These are phyloP conservation scores for Parachaetomium inaequale DNA, from an alignment of 495 filamentous ascomycete genomes.

Conservation along the genomic window DNA sequence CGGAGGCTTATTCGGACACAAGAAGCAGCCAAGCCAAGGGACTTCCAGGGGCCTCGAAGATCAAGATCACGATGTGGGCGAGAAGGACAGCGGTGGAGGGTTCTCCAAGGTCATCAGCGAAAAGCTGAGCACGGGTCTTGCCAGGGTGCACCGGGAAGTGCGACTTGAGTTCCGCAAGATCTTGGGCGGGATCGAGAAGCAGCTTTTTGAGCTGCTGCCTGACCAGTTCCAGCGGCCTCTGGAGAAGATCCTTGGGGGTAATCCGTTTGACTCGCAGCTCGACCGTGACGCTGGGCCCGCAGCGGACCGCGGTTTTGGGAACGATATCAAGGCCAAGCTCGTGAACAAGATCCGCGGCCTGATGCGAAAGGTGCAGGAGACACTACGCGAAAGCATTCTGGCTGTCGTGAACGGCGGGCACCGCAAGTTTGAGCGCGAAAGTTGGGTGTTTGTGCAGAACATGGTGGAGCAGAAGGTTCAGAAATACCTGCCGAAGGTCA, in stretches of 20 bases:
- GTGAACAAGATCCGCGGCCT: slow-evolving; percentile 34
- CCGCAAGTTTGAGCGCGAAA: slow-evolving; percentile 37
- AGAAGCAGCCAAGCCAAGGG: slow-evolving; percentile 22
- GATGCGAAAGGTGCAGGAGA: slow-evolving; percentile 35
- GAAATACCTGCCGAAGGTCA: slow-evolving; percentile 37
- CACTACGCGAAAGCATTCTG: slow-evolving; percentile 34
- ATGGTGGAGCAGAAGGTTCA: slow-evolving; percentile 38
- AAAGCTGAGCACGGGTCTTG: slow-evolving; percentile 35
- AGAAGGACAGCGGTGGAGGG: slow-evolving; percentile 20
- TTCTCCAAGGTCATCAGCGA: slow-evolving; percentile 39
- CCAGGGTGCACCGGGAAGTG: slow-evolving; percentile 34
- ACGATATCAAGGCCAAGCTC: slow-evolving; percentile 35
- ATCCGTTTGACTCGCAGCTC: slow-evolving; percentile 35
- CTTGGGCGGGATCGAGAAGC: slow-evolving; percentile 34
- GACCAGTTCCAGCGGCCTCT: slow-evolving; percentile 33
- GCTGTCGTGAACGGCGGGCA: slow-evolving; percentile 36
- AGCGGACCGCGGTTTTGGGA: slow-evolving; percentile 30
- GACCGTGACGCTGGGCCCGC: slow-evolving; percentile 24
- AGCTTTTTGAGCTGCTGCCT: slow-evolving; percentile 36
- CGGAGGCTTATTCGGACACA: slow-evolving; percentile 32
- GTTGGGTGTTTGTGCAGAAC: slow-evolving; percentile 38
- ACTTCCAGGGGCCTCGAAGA: slow-evolving; percentile 24
- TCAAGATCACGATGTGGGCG: slow-evolving; percentile 17
- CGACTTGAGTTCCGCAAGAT: slow-evolving; percentile 37
- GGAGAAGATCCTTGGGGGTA: slow-evolving; percentile 38